Conservation (phyloP, 148 eudicot genomes). For the Rhododendron mucronatum region DNA sequence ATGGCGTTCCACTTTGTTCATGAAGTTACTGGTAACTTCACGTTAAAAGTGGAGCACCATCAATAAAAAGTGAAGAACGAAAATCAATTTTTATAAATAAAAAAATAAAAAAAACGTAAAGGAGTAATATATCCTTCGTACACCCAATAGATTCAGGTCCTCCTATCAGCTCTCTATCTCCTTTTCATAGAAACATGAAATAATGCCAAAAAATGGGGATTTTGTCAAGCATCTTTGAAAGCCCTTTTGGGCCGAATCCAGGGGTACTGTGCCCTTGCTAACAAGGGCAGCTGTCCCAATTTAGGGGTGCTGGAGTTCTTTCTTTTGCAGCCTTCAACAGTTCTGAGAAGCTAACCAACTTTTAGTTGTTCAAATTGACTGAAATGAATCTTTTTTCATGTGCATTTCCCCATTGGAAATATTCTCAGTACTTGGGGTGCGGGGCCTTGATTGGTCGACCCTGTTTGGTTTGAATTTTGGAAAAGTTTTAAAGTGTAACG, state of each 20-base stretch:
- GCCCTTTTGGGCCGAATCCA: not conserved
- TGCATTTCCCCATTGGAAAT: not conserved
- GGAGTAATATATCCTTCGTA: not conserved
- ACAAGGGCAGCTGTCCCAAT: not conserved
- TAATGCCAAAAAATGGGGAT: not conserved
- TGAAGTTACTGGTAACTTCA: no score
- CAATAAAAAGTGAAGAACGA: no score
- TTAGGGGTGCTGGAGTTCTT: not conserved
- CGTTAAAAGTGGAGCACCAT: no score
- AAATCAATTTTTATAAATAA: no score
- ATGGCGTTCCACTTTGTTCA: no score
- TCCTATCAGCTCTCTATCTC: not conserved
- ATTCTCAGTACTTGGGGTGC: not conserved
- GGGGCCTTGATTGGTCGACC: not conserved
- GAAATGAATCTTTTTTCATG: not conserved
- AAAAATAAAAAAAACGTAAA: no score
- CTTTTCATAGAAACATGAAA: not conserved
- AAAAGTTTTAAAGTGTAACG: no score
- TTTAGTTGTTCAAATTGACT: not conserved
- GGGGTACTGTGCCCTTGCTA: not conserved
- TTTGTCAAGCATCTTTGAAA: not conserved
- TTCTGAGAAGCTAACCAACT: not conserved
- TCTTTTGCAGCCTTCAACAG: not conserved
- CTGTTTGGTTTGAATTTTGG: no score
- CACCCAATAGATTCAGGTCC: not conserved